Percentiles rank a stretch among this genome's conserved stretches.
These are phyloP conservation scores for Mortierella sp. DNA, from an alignment of 371 early-diverging fungal species.

Conservation along the genomic window DNA sequence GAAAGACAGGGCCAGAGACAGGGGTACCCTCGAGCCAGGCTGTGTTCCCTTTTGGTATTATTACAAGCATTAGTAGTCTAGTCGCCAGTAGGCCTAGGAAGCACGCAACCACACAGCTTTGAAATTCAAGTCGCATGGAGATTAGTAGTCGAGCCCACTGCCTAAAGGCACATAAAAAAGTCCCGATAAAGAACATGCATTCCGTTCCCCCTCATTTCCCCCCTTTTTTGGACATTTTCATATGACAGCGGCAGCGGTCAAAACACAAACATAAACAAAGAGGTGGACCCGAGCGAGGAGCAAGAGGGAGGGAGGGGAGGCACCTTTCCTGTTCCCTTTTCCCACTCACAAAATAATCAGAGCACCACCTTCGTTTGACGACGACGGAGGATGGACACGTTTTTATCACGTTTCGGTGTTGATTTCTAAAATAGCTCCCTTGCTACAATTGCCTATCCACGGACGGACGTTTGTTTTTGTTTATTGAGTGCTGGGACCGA, in stretches of 20 bases:
- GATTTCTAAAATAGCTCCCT: not conserved
- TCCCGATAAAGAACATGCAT: not conserved
- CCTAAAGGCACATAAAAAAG: no score
- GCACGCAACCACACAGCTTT: not conserved
- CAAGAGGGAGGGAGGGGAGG: no score
- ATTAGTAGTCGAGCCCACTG: no score
- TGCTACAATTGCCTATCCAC: not conserved
- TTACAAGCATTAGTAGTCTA: not conserved
- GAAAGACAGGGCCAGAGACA: no score
- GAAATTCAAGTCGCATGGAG: no score
- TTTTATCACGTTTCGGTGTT: not conserved
- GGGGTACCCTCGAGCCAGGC: no score
- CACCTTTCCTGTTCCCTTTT: not conserved
- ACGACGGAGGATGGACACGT: conserved; percentile 4
- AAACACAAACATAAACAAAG: no score
- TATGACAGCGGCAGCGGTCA: not conserved
- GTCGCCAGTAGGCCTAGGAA: not conserved
- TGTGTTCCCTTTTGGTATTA: not conserved
- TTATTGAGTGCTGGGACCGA: not conserved
- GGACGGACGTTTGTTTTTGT: not conserved
- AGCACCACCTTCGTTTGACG: not conserved
- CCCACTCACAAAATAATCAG: not conserved
- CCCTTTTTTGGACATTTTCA: conserved; percentile 1
- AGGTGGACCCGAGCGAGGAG: not conserved
- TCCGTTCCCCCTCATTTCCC: not conserved